A percentile compares a stretch with the other conserved stretches of the same genome.
These are phyloP conservation scores for Polyrhizophydium stewartii DNA, from an alignment of 371 early-diverging fungal species.

Conservation along the genomic window DNA sequence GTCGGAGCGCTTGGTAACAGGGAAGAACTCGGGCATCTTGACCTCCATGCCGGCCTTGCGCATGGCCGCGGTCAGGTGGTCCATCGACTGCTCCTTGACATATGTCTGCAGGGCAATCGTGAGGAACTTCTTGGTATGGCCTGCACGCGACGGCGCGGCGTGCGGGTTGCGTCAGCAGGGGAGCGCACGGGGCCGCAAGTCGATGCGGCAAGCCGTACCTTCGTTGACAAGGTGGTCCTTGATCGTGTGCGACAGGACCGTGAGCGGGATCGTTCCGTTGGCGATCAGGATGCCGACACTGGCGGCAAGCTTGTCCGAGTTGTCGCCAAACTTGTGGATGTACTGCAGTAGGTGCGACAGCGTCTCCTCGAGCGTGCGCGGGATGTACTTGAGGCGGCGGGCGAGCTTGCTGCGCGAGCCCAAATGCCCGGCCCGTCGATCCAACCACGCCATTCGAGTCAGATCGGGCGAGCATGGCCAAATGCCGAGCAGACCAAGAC, in stretches of 20 bases:
- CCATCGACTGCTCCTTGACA: constrained; percentile 68
- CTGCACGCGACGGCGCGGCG: neutral
- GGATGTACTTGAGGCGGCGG: constrained; percentile 90
- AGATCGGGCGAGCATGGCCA: neutral
- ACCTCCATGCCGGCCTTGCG: constrained; percentile 65
- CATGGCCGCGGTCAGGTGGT: constrained; percentile 68
- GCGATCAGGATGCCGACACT: constrained; percentile 74
- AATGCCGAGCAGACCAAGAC: neutral
- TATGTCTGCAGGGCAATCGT: constrained; percentile 81
- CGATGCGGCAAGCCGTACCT: too few species aligned
- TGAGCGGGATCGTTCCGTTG: constrained; percentile 59
- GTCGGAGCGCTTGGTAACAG: constrained; percentile 83
- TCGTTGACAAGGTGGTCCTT: constrained; percentile 93
- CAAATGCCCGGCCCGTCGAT: too few species aligned
- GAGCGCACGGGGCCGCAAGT: too few species aligned
- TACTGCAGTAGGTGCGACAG: constrained; percentile 79
- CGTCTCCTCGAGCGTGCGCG: constrained; percentile 80
- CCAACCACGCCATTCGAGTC: too few species aligned
- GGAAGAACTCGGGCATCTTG: constrained; percentile 84
- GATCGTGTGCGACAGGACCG: constrained; percentile 67
- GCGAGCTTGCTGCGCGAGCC: constrained; percentile 58
- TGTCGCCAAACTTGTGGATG: constrained; percentile 74
- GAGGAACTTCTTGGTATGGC: constrained; percentile 53
- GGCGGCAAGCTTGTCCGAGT: constrained; percentile 73
- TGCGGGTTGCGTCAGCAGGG: too few species aligned